phyloP scores from a whole-genome alignment of 257 asterid species.

The Solanum piurae region DNA sequence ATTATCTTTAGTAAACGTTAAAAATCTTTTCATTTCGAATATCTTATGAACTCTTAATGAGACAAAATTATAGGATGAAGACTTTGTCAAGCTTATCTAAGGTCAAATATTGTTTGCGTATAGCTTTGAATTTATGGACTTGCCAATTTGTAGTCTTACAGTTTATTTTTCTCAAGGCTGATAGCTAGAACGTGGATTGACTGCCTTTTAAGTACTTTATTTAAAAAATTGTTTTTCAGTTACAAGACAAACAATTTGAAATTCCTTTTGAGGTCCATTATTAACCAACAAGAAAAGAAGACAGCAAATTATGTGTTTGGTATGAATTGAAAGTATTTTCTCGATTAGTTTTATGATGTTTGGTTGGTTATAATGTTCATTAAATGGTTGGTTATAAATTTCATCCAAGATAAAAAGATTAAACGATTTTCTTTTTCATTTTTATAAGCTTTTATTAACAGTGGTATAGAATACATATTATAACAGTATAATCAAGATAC shows the following conservation, averaged over 20 bases:
- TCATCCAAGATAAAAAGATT: background rate
- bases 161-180: background rate
- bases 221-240: background rate
- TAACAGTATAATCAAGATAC: background rate
- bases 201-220: background rate
- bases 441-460: background rate
- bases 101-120: background rate
- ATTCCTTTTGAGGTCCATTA: background rate
- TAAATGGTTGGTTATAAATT: background rate
- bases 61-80: background rate
- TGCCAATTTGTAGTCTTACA: background rate
- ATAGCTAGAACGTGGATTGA: background rate
- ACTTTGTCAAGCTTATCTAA: background rate
- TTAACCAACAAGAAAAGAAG: background rate
- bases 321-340: background rate
- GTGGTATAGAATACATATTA: background rate
- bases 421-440: background rate
- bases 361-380: too few relatives aligned
- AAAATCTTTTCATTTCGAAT: background rate
- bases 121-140: background rate
- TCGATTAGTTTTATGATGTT: too few relatives aligned
- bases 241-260: background rate
- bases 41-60: background rate
- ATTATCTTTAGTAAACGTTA: background rate
- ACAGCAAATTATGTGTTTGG: background rate